A percentile compares a stretch with the other conserved stretches of the same genome.
These are phyloP conservation scores for Penicillium riverlandense DNA, from an alignment of 495 filamentous ascomycete species.

Conservation along the genomic window DNA sequence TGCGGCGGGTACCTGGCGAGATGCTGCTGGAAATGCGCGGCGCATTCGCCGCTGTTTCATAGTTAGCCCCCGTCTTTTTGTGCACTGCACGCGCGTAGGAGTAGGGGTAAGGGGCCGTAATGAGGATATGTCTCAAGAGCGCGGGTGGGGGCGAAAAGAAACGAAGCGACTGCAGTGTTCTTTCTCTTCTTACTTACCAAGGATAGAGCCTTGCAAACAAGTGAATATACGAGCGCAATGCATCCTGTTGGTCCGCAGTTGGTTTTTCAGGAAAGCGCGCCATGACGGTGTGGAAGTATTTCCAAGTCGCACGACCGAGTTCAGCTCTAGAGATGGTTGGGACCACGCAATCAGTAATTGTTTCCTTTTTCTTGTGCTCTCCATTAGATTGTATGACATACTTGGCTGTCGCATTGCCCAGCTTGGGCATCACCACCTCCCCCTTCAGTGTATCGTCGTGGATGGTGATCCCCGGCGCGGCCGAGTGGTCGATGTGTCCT, in stretches of 20 bases:
- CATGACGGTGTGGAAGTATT: slow-evolving; percentile 93
- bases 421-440: slow-evolving; percentile 75
- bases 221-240: slow-evolving; percentile 77
- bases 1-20: slow-evolving; percentile 85
- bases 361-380: not conserved
- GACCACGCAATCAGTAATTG: too few relatives aligned
- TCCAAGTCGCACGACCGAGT: slow-evolving; percentile 83
- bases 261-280: slow-evolving; percentile 86
- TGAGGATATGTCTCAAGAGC: too few relatives aligned
- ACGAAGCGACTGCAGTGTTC: too few relatives aligned
- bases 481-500: slow-evolving; percentile 30
- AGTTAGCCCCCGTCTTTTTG: slow-evolving; percentile 8
- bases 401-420: slow-evolving; percentile 85
- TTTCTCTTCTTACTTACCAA: slow-evolving; percentile 37
- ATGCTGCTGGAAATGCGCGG: slow-evolving; percentile 79
- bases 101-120: too few relatives aligned
- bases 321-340: slow-evolving; percentile 54
- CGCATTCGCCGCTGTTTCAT: slow-evolving; percentile 75
- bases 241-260: slow-evolving; percentile 71
- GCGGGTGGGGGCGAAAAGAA: too few relatives aligned
- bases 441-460: slow-evolving; percentile 55
- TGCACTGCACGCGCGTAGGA: too few relatives aligned
- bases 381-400: slow-evolving; percentile 9
- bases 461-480: slow-evolving; percentile 14
- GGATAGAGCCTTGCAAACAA: slow-evolving; percentile 92